Evolutionary conservation across 2,329 filamentous ascomycete genomes (phyloP).

Genomic region (Helicocarpus griseus): DNA sequence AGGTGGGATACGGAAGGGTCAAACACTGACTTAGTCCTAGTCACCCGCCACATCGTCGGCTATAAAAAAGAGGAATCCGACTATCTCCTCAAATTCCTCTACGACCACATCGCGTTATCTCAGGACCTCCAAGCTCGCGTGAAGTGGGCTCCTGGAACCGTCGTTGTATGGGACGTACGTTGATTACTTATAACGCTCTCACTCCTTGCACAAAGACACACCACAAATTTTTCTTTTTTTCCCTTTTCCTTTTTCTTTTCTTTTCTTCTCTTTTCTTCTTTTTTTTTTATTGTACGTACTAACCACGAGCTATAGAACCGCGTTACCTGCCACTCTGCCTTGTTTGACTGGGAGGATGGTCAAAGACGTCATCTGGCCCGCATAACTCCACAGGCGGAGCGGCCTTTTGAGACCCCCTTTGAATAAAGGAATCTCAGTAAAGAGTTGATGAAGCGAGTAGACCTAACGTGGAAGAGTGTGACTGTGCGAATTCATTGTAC

Average conservation of each 20-base stretch:
- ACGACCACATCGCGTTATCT: constrained; percentile 61
- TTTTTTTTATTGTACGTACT: constrained; percentile 2
- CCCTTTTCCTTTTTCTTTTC: not conserved
- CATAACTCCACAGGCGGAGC: constrained; percentile 74
- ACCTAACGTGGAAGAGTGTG: too few relatives aligned
- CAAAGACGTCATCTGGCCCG: constrained; percentile 69
- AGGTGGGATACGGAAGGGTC: too few relatives aligned
- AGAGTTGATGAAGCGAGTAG: not conserved
- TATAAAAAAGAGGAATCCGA: constrained; percentile 84
- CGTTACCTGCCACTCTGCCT: constrained; percentile 66
- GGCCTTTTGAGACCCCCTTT: constrained; percentile 61
- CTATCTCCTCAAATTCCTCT: constrained; percentile 64
- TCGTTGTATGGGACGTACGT: constrained; percentile 71
- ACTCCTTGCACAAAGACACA: too few relatives aligned
- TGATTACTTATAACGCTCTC: too few relatives aligned
- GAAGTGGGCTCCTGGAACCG: constrained; percentile 69
- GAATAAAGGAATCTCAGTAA: constrained; percentile 16
- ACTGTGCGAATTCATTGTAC: too few relatives aligned
- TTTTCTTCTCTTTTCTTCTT: not conserved
- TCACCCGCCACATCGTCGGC: constrained; percentile 71
- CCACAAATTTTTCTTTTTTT: too few relatives aligned
- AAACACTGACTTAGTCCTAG: too few relatives aligned
- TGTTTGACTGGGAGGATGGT: constrained; percentile 73
- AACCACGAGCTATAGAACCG: constrained; percentile 45
- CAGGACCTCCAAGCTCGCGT: constrained; percentile 65